phyloP scores from a whole-genome alignment of 768 basidiomycete species.

The Trametes meyenii region DNA sequence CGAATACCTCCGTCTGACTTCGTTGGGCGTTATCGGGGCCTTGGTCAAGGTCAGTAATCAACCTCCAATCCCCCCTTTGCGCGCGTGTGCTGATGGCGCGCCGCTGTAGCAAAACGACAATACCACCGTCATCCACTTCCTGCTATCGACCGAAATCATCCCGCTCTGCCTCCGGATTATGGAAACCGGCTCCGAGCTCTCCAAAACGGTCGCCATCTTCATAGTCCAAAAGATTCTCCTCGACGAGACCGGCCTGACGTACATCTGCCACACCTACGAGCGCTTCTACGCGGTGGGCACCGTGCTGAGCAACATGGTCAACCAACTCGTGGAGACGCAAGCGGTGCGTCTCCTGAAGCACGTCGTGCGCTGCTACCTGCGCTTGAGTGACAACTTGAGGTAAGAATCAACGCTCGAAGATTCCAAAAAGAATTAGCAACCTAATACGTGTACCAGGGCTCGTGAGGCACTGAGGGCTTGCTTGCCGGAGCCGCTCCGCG shows the following conservation, averaged over 20 bases:
- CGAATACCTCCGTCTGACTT: slow-evolving; percentile 98
- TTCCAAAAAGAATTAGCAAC: not conserved
- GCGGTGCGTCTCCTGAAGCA: slow-evolving; percentile 96
- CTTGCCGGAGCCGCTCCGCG: slow-evolving; percentile 91
- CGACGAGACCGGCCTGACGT: slow-evolving; percentile 96
- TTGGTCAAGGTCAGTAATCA: slow-evolving; percentile 86
- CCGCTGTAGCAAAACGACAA: slow-evolving; percentile 93
- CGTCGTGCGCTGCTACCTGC: slow-evolving; percentile 95
- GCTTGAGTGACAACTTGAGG: slow-evolving; percentile 95
- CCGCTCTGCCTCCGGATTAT: slow-evolving; percentile 98
- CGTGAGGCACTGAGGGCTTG: slow-evolving; percentile 95
- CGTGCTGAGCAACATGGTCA: slow-evolving; percentile 98
- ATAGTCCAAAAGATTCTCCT: slow-evolving; percentile 98
- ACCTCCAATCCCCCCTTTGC: not conserved
- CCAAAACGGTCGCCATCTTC: slow-evolving; percentile 99
- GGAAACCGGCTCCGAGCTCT: slow-evolving; percentile 98
- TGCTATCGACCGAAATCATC: slow-evolving; percentile 98
- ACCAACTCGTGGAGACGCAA: slow-evolving; percentile 96
- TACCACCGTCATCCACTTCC: slow-evolving; percentile 97
- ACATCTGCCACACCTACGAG: slow-evolving; percentile 99
- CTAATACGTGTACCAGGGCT: slow-evolving; percentile 56
- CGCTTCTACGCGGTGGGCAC: slow-evolving; percentile 99
- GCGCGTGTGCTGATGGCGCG: not conserved
- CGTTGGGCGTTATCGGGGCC: slow-evolving; percentile 98
- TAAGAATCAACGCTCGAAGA: slow-evolving; percentile 31